phyloP scores from a whole-genome alignment of 2,329 filamentous ascomycete genomes.

The Fusarium virguliforme region DNA sequence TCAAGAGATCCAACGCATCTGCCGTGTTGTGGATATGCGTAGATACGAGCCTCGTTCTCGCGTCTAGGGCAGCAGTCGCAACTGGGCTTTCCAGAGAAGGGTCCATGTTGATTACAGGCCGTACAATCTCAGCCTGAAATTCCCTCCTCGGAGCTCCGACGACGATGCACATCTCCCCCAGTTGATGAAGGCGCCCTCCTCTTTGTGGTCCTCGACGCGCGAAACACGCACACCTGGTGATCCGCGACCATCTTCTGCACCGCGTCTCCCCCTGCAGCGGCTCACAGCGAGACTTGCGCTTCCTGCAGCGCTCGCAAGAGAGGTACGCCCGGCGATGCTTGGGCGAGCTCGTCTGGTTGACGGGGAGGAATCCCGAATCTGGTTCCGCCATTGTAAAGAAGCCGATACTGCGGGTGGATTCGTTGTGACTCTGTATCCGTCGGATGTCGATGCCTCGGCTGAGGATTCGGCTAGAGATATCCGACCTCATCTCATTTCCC shows the following conservation, averaged over 20 bases:
- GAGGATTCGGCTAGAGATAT: constrained; percentile 1
- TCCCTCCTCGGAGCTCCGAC: not conserved
- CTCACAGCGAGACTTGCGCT: constrained; percentile 33
- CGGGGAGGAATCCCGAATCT: constrained; percentile 8
- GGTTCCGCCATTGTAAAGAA: constrained; percentile 9
- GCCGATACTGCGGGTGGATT: not conserved
- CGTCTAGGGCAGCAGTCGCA: constrained; percentile 16
- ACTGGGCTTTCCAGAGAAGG: not conserved
- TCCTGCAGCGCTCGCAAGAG: constrained; percentile 30
- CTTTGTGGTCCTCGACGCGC: constrained; percentile 12
- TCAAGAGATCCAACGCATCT: constrained; percentile 33
- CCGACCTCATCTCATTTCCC: not conserved
- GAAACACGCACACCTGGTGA: constrained; percentile 26
- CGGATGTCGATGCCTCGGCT: not conserved
- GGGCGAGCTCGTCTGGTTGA: constrained; percentile 18
- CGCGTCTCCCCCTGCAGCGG: not conserved
- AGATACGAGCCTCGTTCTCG: constrained; percentile 29
- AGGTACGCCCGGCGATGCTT: constrained; percentile 23
- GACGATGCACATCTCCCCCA: not conserved
- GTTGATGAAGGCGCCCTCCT: not conserved
- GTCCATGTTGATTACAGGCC: not conserved
- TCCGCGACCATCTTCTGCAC: constrained; percentile 27
- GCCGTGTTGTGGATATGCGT: constrained; percentile 35
- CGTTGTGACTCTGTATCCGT: not conserved
- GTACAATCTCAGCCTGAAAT: not conserved